Percentiles rank a stretch among this genome's conserved stretches.
phyloP scores from a whole-genome alignment of 163 green algal species.

The Volvox carteri region DNA sequence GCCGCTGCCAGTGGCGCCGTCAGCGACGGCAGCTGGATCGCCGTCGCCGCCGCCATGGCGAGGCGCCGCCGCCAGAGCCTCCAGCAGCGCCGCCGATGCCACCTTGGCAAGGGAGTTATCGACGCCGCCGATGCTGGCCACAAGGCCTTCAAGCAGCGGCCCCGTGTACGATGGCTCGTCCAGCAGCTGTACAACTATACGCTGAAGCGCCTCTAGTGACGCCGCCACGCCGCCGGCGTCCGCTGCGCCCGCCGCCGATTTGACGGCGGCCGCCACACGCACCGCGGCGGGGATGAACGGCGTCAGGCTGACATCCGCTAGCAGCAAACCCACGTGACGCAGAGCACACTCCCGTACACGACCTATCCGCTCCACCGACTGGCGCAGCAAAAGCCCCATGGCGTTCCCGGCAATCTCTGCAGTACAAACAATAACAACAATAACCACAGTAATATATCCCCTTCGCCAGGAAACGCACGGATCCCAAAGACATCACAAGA shows the following conservation, averaged over 20 bases:
- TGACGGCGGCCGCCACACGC: constrained; percentile 32
- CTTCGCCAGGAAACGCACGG: too few species aligned
- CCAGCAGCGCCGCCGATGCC: constrained; percentile 34
- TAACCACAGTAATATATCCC: too few species aligned
- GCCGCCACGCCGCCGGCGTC: constrained; percentile 29
- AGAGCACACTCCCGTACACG: constrained; percentile 78
- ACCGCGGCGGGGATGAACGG: constrained; percentile 33
- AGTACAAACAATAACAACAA: too few species aligned
- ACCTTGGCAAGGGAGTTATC: constrained; percentile 77
- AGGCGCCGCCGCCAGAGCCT: constrained; percentile 9
- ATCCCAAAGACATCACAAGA: not conserved
- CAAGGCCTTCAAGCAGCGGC: constrained; percentile 76
- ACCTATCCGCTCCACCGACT: constrained; percentile 91
- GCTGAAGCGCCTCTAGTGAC: constrained; percentile 29
- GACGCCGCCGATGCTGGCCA: constrained; percentile 85
- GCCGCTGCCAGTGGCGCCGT: not conserved
- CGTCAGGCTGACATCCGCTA: constrained; percentile 24
- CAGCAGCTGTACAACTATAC: constrained; percentile 54
- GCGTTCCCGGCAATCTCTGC: constrained; percentile 23
- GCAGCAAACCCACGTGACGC: constrained; percentile 59
- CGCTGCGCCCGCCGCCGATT: not conserved
- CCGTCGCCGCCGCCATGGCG: too few species aligned
- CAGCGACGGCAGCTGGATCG: not conserved
- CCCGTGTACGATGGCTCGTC: constrained; percentile 32
- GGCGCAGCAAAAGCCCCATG: constrained; percentile 76